Evolutionary conservation across 805 yeast species (phyloP), one percentile per base, ranked within the genome.

Genomic region (Wickerhamomyces sydowiorum): DNA sequence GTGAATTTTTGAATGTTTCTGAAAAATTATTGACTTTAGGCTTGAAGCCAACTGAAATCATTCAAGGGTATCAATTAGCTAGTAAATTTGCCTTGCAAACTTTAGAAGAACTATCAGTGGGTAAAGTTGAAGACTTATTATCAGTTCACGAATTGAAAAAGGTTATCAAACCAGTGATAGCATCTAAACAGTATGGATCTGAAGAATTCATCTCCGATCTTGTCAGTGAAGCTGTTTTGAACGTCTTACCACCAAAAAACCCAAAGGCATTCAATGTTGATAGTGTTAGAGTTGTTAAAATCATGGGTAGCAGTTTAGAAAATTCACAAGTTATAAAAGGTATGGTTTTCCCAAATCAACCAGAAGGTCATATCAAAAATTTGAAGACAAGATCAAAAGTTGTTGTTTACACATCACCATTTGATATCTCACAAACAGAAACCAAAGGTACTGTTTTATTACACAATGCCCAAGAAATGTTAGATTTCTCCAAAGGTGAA

Each of bases 281-380:
- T 62, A 84, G 90, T 45, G 77, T 93, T 47, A 80, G 99, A 61
- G 96, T 93, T 15, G 99, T 93, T 40, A 93, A 93, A 67, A 85
- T 93, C 53, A 87, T 93, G 96, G 99, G 99, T 47, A 74, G 95
- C 15, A 73, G 90, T 40, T 70, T 93, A 52, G 66, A 70, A 29
- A 73, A 74, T 53, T 84, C 95, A 12, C 75, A 75, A 55, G 98
- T 93, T 40, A 72, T 93, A 49, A 87, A 86, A 66, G 99, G 99
- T 53, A 93, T 93, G 99, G 96, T 93, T 30, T 91, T 93, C 75
- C 95, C 95, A 52, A 78, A 95, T 56, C 96, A 89, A 64, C 96
- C 98, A n/a, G 98, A 91, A 63, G 95, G 97, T 14, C 81, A 79
- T 51, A 66, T 90, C 38, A 88, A 87, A 60, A 75, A 80, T 47